Evolutionary conservation across 2,329 filamentous ascomycete species (phyloP), one percentile per base, ranked within the genome.

Genomic region (Talaromyces sp.): DNA sequence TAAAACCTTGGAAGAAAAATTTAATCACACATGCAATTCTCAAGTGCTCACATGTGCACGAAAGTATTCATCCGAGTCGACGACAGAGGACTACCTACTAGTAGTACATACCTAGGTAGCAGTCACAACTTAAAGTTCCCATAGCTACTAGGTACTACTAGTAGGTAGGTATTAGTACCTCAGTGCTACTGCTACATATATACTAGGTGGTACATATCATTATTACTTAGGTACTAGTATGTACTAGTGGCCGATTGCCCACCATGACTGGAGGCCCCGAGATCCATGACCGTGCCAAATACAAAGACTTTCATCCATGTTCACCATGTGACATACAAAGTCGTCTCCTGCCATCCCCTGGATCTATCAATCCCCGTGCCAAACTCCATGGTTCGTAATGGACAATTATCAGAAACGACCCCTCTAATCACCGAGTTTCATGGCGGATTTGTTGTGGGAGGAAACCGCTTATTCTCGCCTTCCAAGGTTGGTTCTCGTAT

Each of bases 401-500:
- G 44, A 17, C 33, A 16, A 3, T 13, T 47, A 13, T 10, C 37
- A n/a, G 44, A 42, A 20, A 51, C 45, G 32, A 35, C 27, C 2
- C 52, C 52, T 3, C 19, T 55, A 10, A 47, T 55, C 36, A 27
- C 33, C 24, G 48, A 46, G 16, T 55, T 55, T 16, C 52, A 55
- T 29, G 52, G 52, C 2, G 52, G 52, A 3, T 51, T 48, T 42
- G 39, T 55, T 7, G 24, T 55, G 5, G 48, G 36, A 45, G 52
- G 52, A 27, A 17, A 49, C 3, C 52, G 52, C 9, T 13, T 44
- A 3, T 51, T 51, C 29, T 48, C 48, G 4, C 42, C 44, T 11
- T n/a, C n/a, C n/a, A n/a, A n/a, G n/a, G n/a, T n/a, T 55, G 52
- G 52, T 45, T 55, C 8, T 41, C 52, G 17, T 33, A 39, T 7